phyloP scores from a whole-genome alignment of 768 basidiomycete species.

The Macrocybe gigantea region DNA sequence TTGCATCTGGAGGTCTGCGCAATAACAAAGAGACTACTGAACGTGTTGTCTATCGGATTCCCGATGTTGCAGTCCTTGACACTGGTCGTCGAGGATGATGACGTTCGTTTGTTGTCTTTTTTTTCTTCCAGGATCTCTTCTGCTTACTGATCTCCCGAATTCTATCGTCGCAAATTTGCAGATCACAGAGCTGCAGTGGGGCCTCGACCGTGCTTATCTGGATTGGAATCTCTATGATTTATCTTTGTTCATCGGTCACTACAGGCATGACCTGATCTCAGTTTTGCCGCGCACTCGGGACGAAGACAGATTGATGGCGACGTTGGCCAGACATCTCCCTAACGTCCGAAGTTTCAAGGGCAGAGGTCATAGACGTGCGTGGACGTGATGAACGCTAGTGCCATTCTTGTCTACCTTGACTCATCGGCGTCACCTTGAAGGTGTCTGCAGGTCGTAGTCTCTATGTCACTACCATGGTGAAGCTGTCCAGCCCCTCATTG shows the following conservation, averaged over 20 bases:
- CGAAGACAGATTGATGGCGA: background rate
- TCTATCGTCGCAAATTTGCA: background rate
- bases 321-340: background rate
- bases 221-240: background rate
- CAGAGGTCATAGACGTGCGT: too few species aligned
- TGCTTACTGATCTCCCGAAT: background rate
- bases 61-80: background rate
- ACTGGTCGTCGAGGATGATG: slow-evolving; percentile 1
- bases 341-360: too few species aligned
- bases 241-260: background rate
- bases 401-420: too few species aligned
- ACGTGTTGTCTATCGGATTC: background rate
- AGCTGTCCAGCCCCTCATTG: too few species aligned
- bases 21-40: background rate
- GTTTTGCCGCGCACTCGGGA: background rate
- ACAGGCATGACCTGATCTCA: background rate
- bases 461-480: too few species aligned
- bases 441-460: too few species aligned
- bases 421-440: too few species aligned
- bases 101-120: background rate
- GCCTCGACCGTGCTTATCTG: background rate
- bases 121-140: background rate
- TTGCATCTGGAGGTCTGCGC: background rate
- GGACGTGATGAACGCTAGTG: too few species aligned
- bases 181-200: background rate